Base-by-base conservation (phyloP, 352 stramenopile species). In the Pythium dissotocum region DNA sequence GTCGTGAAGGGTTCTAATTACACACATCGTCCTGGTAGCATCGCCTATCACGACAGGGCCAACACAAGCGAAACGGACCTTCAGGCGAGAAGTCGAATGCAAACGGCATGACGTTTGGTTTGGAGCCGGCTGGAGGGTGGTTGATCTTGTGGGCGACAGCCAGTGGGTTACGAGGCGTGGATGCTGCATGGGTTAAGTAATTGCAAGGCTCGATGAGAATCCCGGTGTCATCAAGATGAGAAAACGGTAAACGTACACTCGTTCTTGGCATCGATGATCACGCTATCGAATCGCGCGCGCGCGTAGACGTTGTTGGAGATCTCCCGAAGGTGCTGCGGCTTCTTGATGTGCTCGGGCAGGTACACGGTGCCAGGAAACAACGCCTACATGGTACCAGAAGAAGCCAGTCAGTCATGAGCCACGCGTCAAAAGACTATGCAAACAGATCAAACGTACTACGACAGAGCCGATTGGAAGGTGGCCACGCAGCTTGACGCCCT, bases 131-230 rank as follows among this genome's bases (percentile, higher is more conserved):
- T 0, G 88, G 86, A 48, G 88, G 88, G 32, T 96, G 88, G 66
- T 96, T 96, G 67, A 96, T 93, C 71, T 93, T 94, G 72, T 96
- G 88, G 26, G 79, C 88, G 3, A 96, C 76, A 18, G 83, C 86
- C 40, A 94, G 75, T 10, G 78, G 77, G 52, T 96, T 96, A 5
- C 74, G 70, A 1, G 83, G 84, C 26, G 72, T 78, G 0, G 80
- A 79, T 1, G 83, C 87, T 95, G 56, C 12, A 46, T 30, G 28
- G 28, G 28, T 30, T 30, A 4, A 30, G 28, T 16, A 62, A 0
- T 49, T 61, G 26, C 64, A 58, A 54, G n/a, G 28, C 12, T 38
- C 21, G 36, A 14, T 35, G 13, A 57, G 21, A 14, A 9, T 51
- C 14, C 16, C 42, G 24, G 42, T n/a, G 21, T 4, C 49, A 16